phyloP scores from a whole-genome alignment of 495 filamentous ascomycete genomes.

The Penicillium goetzii region DNA sequence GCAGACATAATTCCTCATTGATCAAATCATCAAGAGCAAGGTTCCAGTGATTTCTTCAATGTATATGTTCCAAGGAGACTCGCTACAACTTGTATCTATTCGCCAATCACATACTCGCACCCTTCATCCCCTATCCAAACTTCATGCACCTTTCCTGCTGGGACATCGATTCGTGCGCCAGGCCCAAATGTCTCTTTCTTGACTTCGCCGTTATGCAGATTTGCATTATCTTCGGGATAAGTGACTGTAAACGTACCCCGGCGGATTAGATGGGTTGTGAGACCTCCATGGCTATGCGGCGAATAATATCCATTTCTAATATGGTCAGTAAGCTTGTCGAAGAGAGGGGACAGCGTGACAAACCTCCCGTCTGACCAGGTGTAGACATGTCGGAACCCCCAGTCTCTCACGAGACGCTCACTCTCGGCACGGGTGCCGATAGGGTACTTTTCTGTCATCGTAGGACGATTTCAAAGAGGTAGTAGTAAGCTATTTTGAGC shows the following conservation, averaged over 20 bases:
- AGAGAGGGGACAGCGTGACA: conserved; percentile 22
- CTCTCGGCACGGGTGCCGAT: conserved; percentile 53
- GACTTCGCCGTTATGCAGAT: conserved; percentile 36
- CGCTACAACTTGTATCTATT: conserved; percentile 40
- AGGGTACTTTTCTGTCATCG: conserved; percentile 35
- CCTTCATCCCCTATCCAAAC: conserved; percentile 80
- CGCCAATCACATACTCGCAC: conserved; percentile 86
- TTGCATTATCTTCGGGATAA: conserved; percentile 67
- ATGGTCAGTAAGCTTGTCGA: background rate
- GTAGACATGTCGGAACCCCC: conserved; percentile 78
- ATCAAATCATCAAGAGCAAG: too few relatives aligned
- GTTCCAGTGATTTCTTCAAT: too few relatives aligned
- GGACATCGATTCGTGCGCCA: conserved; percentile 77
- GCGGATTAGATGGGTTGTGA: conserved; percentile 80
- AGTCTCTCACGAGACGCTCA: conserved; percentile 69
- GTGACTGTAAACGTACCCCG: conserved; percentile 70
- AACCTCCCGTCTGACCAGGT: conserved; percentile 82
- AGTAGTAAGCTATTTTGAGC: background rate
- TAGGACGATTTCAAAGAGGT: background rate
- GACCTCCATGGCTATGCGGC: conserved; percentile 69
- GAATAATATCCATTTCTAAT: conserved; percentile 70
- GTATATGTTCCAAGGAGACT: background rate
- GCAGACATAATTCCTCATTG: background rate
- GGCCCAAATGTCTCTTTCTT: conserved; percentile 69
- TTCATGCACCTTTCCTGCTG: conserved; percentile 71